Evolutionary conservation across 768 basidiomycete species (phyloP), one percentile per base, ranked within the genome.

Genomic region (Lepiota brunneoincarnata): DNA sequence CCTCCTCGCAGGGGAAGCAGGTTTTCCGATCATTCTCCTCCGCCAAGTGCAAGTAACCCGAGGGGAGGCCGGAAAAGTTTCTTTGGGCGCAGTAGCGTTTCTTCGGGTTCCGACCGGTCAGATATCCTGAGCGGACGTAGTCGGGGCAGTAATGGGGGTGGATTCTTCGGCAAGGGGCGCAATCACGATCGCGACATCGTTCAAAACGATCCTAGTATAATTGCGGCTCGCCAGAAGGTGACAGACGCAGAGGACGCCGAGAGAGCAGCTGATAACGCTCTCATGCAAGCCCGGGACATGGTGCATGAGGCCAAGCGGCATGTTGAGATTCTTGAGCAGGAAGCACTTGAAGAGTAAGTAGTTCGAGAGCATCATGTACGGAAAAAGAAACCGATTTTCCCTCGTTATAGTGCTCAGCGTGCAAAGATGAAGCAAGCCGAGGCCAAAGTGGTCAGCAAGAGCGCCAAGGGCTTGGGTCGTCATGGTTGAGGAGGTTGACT

Each of bases 351-450:
- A 63, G 81, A 80, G 82, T 83, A 63, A 63, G 80, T 64, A 6
- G 18, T 40, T 38, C 44, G 40, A 18, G 49, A 20, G 3, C 35
- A 10, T 24, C 18, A n/a, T 23, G 20, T 15, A 38, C 36, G 17
- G 23, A 2, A 15, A 28, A 41, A 42, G 6, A 26, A 21, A 58
- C 48, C 18, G n/a, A 31, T 37, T 36, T 56, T 49, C 52, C 44
- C 58, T n/a, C 15, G 6, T 12, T 11, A n/a, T 59, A 82, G 80
- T 26, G 71, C 75, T 21, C 67, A 64, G 28, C 77, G 77, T 43
- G 80, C 80, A 11, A 78, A 78, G 64, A 72, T 75, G 6, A 82
- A 82, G 59, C 78, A 80, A 56, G 75, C 73, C 12, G 76, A 81
- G 59, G 74, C 77, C 6, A 77, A 78, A 62, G 67, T 68, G 17